Conservation (phyloP, 139 green algal genomes). For the Coccomyxa sp. region DNA sequence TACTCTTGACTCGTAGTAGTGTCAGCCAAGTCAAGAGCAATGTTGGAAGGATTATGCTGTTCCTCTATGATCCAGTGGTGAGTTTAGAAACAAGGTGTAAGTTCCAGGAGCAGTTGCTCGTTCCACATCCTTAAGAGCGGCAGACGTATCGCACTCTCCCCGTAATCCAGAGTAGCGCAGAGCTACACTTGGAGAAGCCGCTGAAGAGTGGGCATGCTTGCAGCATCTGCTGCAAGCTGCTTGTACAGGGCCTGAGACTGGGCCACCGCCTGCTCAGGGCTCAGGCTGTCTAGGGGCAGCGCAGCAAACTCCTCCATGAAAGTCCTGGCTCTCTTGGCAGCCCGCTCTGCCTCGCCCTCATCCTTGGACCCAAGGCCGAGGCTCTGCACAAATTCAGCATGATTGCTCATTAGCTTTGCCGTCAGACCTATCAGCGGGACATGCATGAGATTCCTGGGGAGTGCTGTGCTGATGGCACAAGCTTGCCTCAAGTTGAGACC, state of each 20-base stretch:
- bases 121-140: no score
- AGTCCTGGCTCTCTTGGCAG: background rate
- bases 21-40: no score
- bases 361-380: background rate
- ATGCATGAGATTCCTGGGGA: background rate
- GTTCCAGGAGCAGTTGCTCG: no score
- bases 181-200: constrained; percentile 8
- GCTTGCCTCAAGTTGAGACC: no score
- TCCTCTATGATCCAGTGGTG: no score
- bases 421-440: background rate
- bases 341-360: background rate
- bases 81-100: no score
- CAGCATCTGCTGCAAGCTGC: constrained; percentile 42
- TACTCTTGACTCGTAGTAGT: no score
- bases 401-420: background rate
- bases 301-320: constrained; percentile 54
- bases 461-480: background rate
- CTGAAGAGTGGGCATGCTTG: constrained; percentile 36
- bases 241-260: constrained; percentile 36
- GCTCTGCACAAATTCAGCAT: background rate
- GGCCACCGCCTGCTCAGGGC: constrained; percentile 23
- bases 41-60: no score
- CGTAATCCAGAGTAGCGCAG: background rate
- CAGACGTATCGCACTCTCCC: no score
- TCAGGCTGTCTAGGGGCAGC: constrained; percentile 44